Percentiles rank a stretch among this genome's conserved stretches.
Conservation (phyloP, 495 filamentous ascomycete genomes). For the Glarea lozoyensis region DNA sequence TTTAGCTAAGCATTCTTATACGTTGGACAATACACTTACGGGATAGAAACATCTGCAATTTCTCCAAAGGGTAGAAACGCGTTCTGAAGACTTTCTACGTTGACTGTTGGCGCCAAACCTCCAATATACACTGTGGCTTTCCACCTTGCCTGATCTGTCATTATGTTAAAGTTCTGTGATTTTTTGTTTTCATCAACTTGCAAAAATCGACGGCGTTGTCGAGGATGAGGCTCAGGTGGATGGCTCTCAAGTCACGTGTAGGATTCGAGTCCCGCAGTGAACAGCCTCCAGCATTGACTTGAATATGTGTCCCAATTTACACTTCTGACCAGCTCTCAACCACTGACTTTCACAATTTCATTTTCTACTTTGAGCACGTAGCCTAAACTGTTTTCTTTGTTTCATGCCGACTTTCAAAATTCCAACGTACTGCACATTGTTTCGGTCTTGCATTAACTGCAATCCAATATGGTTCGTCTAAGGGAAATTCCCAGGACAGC, state of each 20-base stretch:
- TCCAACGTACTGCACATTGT: not conserved
- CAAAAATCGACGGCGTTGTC: too few species aligned
- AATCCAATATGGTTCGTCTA: slow-evolving; percentile 75
- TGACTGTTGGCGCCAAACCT: slow-evolving; percentile 75
- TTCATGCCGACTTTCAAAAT: not conserved
- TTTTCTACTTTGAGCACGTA: not conserved
- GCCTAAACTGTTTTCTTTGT: not conserved
- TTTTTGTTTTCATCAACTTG: not conserved
- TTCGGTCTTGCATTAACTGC: slow-evolving; percentile 15
- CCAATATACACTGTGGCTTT: slow-evolving; percentile 89
- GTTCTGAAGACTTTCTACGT: slow-evolving; percentile 63
- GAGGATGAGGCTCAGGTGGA: too few species aligned
- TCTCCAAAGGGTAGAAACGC: slow-evolving; percentile 96
- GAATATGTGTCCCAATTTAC: slow-evolving; percentile 11
- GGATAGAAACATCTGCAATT: slow-evolving; percentile 80
- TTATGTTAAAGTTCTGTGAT: slow-evolving; percentile 1
- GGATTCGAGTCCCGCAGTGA: too few species aligned
- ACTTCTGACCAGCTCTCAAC: slow-evolving; percentile 4
- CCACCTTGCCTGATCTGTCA: slow-evolving; percentile 49
- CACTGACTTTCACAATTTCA: slow-evolving; percentile 2
- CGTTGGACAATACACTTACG: slow-evolving; percentile 37
- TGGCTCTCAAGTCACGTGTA: slow-evolving; percentile 7
- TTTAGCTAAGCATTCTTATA: slow-evolving; percentile 53
- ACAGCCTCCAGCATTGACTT: too few species aligned
- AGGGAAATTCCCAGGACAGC: slow-evolving; percentile 93